phyloP scores from a whole-genome alignment of 768 basidiomycete species.

The Postia placenta region DNA sequence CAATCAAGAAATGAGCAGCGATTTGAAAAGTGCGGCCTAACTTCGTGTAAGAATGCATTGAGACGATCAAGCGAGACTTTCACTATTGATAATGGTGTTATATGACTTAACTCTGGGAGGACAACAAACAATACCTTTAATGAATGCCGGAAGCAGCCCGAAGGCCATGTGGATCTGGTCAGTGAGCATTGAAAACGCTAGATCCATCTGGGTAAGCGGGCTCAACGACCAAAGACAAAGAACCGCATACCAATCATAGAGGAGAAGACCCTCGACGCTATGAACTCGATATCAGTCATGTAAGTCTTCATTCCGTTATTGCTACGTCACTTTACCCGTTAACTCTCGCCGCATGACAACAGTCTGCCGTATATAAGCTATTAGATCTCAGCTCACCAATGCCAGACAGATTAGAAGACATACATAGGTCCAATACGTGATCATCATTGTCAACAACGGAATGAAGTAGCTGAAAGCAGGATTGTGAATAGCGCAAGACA shows the following conservation, averaged over 20 bases:
- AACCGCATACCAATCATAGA: slow-evolving; percentile 21
- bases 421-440: slow-evolving; percentile 57
- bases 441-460: slow-evolving; percentile 60
- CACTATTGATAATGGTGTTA: slow-evolving; percentile 19
- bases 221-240: slow-evolving; percentile 1
- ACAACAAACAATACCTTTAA: slow-evolving; percentile 16
- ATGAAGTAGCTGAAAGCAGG: slow-evolving; percentile 40
- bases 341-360: slow-evolving; percentile 31
- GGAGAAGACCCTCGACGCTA: slow-evolving; percentile 31
- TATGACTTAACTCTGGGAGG: no score
- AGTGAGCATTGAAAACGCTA: slow-evolving; percentile 55
- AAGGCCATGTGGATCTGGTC: slow-evolving; percentile 34
- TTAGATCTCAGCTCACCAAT: no score
- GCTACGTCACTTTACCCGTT: slow-evolving; percentile 17
- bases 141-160: slow-evolving; percentile 23
- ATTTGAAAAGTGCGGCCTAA: no score
- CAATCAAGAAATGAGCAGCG: no score
- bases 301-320: not conserved
- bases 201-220: slow-evolving; percentile 34
- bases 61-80: slow-evolving; percentile 63
- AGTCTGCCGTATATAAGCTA: no score
- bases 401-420: slow-evolving; percentile 23
- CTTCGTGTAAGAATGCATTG: slow-evolving; percentile 39
- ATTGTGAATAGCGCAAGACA: not conserved
- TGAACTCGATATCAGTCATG: not conserved